Evolutionary conservation across 1,284 basidiomycete genomes (phyloP), one percentile per base, ranked within the genome.

Genomic region (Ganoderma leucocontextum): DNA sequence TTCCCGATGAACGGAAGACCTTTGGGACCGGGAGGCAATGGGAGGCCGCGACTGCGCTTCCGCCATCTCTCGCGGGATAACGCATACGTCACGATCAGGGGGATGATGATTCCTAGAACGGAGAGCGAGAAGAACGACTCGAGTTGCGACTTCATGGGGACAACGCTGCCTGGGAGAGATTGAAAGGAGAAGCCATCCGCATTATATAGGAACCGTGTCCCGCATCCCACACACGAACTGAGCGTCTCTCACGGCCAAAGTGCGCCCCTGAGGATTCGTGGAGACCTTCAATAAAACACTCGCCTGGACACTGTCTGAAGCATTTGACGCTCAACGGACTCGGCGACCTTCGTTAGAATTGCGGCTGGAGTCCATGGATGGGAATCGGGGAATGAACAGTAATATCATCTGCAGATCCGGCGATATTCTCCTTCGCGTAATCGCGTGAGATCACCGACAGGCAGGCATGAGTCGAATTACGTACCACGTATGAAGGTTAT

Each of bases 11-110:
- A 59, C 5, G 65, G 65, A 4, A 63, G n/a, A 1, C 53, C 17
- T 10, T 38, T 44, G 2, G 65, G 65, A 12, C 65, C 65, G 3
- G 65, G 65, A 17, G 65, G 65, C 29, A 67, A n/a, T 12, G 65
- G 61, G 35, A 36, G 55, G 33, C 61, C 61, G 10, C 58, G 49
- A 13, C 38, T 66, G 19, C 65, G 65, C 15, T n/a, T 29, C 13
- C 63, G 42, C 58, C 63, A 61, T 38, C 52, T 60, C 25, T 53
- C 22, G n/a, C 52, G 33, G 29, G 60, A 61, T 17, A 47, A 39
- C 6, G n/a, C 52, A 22, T 66, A 66, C 1, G 12, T 19, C 29
- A 52, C 19, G 44, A 61, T 33, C 2, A 49, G 6, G 19, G 52
- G 15, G 10, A 53, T 19, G 36, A 62, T 1, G 15, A 15, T 22